These are phyloP conservation scores for Fusarium tjaetaba DNA, from an alignment of 2,329 filamentous ascomycete genomes.

Conservation along the genomic window DNA sequence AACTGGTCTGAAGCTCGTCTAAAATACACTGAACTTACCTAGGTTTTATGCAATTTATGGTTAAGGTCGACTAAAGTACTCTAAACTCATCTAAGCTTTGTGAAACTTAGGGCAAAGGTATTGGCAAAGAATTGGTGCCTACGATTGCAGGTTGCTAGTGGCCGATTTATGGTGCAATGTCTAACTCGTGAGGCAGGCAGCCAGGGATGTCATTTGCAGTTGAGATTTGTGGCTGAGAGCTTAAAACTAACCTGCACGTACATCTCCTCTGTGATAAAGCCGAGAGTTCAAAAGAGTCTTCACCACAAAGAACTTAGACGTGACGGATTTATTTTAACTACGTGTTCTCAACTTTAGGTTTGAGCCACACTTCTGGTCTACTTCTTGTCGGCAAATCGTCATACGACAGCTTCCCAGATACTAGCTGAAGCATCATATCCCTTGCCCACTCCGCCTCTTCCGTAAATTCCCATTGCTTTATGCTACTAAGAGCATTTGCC, in stretches of 20 bases:
- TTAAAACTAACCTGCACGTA: accelerated
- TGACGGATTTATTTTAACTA: accelerated
- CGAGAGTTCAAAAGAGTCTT: not conserved
- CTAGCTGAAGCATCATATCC: not conserved
- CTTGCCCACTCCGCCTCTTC: not conserved
- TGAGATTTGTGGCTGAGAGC: not conserved
- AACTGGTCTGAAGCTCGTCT: not conserved
- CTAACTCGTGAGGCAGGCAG: too few relatives aligned
- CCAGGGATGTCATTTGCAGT: too few relatives aligned
- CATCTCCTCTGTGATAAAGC: not conserved
- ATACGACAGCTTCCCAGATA: not conserved
- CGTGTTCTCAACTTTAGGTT: accelerated
- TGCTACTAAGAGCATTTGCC: not conserved
- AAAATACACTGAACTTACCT: not conserved
- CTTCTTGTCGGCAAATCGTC: not conserved
- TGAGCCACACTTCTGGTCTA: not conserved
- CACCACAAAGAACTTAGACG: not conserved
- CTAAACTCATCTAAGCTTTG: not conserved
- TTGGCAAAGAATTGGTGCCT: too few relatives aligned
- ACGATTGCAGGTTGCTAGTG: not conserved
- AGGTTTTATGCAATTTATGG: not conserved
- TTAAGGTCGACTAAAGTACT: accelerated
- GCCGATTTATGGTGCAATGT: not conserved
- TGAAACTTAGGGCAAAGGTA: not conserved
- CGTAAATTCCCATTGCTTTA: not conserved